Base-by-base conservation (phyloP, 495 filamentous ascomycete genomes). In the Venustampulla echinocandica region DNA sequence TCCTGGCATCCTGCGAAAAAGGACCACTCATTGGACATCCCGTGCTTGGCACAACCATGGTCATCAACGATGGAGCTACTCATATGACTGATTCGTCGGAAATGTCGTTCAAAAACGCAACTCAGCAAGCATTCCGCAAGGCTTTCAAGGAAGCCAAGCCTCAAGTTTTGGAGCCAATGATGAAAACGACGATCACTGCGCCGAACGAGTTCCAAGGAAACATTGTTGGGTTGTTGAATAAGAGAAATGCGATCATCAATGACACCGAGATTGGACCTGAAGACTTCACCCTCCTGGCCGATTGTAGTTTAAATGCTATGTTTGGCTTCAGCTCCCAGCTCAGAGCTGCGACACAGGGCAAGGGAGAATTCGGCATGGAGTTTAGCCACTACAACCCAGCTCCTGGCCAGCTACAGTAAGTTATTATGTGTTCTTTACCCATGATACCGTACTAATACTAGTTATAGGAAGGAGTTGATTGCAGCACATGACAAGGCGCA, bases 301-400 rank as follows among this genome's bases (percentile, higher is more conserved):
- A 96, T 64, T 95, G 90, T 71, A 85, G 79, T 60, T 64, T 99
- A 63, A 92, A 95, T 60, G 77, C 80, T 56, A 97, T 99, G 93
- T 99, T 99, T 66, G 93, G 93, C 44, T 96, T 99, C 69, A 86
- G 80, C 48, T 81, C 76, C 28, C 82, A 93, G 66, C 68, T 99
- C 64, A 76, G 93, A 52, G 93, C 93, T 3, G 84, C 88, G 18
- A 96, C 90, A 9, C 93, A 99, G 70, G 93, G 92, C 43, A 99
- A 99, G 75, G 93, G 93, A 54, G 93, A 99, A 71, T 99, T 95
- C 58, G 82, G 75, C 51, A 99, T 99, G 93, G 93, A 99, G 71
- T 99, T 97, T 65, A 87, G 82, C 61, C 90, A 97, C 68, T 97
- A 99, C 62, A 79, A 81, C 46, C 73, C 85, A 44, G 85, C 90